Base-by-base conservation (phyloP, 805 yeast species). In the Lipomyces japonicus region DNA sequence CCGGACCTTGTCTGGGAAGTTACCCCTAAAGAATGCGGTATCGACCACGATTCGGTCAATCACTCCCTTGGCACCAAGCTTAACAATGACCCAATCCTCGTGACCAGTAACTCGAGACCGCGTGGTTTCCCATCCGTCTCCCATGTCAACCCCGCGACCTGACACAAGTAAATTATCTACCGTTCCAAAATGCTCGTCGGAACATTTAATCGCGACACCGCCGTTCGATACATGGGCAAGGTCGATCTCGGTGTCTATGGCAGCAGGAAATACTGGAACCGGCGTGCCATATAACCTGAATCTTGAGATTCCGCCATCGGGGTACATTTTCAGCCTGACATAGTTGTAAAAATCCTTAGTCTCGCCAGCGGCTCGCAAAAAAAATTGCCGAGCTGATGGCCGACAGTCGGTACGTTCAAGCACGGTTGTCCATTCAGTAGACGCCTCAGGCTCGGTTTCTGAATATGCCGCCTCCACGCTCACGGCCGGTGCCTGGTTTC, bases 51-150 rank as follows among this genome's bases (percentile, higher is more conserved):
- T 69, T 50, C 77, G 72, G 23, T 75, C 70, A 46, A 88, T 73
- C 38, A 61, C 56, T 14, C 73, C 73, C 2, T 87, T 74, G 30
- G 82, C 79, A 18, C 96, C 97, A 46, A 91, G 76, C 60, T 83
- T 79, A 51, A 91, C 77, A 45, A 87, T 78, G 2, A 81, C 96
- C 96, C 96, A 91, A 72, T 91, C 98, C 34, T 78, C 81, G 66
- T 91, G 97, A 39, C 86, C 89, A 3, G 81, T 78, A 10, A 71
- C 74, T 66, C 97, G 78, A 1, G 96, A 88, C 66, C 98, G 80
- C 61, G 79, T 80, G 22, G 98, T 91, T 67, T 91, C 98, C 98
- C 98, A 91, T 12, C 98, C 98, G 65, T 93, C 97, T 44, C 93
- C 80, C 97, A 91, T 91, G 68, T 91, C 96, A 61, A 76, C 79